These are phyloP conservation scores for Colletotrichum sp. DNA, from an alignment of 2,329 filamentous ascomycete species.

Conservation along the genomic window DNA sequence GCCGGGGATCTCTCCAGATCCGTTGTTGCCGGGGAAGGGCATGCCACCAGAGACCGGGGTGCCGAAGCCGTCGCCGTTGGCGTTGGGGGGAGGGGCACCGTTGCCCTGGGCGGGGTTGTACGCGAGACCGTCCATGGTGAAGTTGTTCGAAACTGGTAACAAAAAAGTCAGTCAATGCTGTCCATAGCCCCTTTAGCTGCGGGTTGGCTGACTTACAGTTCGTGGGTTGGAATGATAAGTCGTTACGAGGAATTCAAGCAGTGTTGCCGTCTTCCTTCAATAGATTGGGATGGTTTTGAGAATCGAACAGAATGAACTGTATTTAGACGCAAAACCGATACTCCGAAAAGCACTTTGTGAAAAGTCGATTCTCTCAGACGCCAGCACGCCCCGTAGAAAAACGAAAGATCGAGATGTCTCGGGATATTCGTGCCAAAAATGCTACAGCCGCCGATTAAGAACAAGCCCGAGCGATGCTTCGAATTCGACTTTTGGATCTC, in stretches of 20 bases:
- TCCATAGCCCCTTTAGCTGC: background rate
- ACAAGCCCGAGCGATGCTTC: conserved; percentile 22
- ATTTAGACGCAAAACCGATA: conserved; percentile 41
- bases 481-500: conserved; percentile 22
- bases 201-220: background rate
- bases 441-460: conserved; percentile 20
- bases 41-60: conserved; percentile 36
- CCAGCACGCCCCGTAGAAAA: conserved; percentile 42
- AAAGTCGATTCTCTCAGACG: conserved; percentile 41
- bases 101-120: conserved; percentile 36
- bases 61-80: conserved; percentile 39
- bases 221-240: background rate
- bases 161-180: background rate
- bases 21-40: conserved; percentile 37
- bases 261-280: background rate
- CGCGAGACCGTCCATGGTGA: conserved; percentile 36
- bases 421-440: conserved; percentile 20
- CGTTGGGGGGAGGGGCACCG: conserved; percentile 39
- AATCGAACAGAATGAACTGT: conserved; percentile 37
- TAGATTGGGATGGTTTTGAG: conserved; percentile 27
- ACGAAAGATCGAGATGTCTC: conserved; percentile 21
- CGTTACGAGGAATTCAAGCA: background rate
- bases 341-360: conserved; percentile 41
- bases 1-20: conserved; percentile 33
- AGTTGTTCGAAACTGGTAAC: background rate